These are phyloP conservation scores for Aspergillus eucalypticola DNA, from an alignment of 2,329 filamentous ascomycete genomes.

Conservation along the genomic window DNA sequence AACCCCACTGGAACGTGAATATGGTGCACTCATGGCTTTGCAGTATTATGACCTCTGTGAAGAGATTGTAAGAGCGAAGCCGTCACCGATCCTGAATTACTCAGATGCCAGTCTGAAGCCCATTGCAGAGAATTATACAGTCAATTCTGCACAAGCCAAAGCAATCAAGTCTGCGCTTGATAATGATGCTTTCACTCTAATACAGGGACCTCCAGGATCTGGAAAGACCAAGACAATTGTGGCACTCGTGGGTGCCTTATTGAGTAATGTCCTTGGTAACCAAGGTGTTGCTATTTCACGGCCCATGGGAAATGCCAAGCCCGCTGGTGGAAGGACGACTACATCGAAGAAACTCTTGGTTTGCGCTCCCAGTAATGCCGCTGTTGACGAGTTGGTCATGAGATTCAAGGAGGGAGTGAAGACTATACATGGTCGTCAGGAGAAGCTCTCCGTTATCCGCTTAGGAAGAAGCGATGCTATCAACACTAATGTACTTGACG, in stretches of 20 bases:
- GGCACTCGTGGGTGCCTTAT: conserved; percentile 86
- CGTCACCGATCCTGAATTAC: conserved; percentile 83
- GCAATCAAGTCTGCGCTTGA: conserved; percentile 89
- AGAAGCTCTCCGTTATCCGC: conserved; percentile 83
- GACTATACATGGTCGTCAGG: conserved; percentile 68
- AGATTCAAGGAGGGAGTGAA: conserved; percentile 86
- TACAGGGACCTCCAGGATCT: conserved; percentile 93
- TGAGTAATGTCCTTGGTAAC: conserved; percentile 60
- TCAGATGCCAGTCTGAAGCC: conserved; percentile 69
- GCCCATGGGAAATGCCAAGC: conserved; percentile 40
- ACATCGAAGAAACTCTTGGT: conserved; percentile 82
- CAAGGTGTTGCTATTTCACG: conserved; percentile 52
- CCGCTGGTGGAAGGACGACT: conserved; percentile 35
- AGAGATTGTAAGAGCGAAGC: conserved; percentile 84
- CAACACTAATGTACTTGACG: conserved; percentile 82
- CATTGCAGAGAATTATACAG: conserved; percentile 72
- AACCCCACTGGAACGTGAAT: conserved; percentile 93
- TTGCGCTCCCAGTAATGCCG: conserved; percentile 97
- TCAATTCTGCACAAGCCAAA: conserved; percentile 87
- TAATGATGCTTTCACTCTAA: conserved; percentile 94
- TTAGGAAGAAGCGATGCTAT: conserved; percentile 90
- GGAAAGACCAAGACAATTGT: conserved; percentile 99
- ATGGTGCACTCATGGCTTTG: conserved; percentile 83
- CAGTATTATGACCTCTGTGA: conserved; percentile 96
- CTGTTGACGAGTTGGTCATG: conserved; percentile 92